Base-by-base conservation (phyloP, 2,329 filamentous ascomycete genomes). In the Alternaria conjuncta region DNA sequence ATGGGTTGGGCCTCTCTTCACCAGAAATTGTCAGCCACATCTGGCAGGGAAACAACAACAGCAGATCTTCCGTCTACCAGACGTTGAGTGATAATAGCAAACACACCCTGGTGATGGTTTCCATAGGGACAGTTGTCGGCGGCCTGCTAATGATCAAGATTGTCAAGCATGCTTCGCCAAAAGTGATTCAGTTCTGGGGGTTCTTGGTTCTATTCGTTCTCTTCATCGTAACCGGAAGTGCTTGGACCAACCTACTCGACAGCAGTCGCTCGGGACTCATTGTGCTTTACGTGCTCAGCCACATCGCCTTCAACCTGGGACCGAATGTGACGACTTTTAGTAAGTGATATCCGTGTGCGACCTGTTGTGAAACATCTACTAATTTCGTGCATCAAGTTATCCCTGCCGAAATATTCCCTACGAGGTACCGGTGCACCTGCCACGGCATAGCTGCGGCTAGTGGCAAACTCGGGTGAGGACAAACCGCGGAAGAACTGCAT, bases 391-490 rank as follows among this genome's bases (percentile, higher is more conserved):
- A 41, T 41, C 36, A 41, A 41, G 36, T 80, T 47, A 84, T 87
- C 41, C 84, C 86, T n/a, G 85, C 85, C 12, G 86, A 87, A 65
- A 81, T 86, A 55, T 88, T 87, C 65, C 86, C 86, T 4, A 87
- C 86, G 0, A 80, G 83, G 18, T 87, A 87, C 68, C 82, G 86
- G 18, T 85, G 81, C 56, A 85, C 84, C 1, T 85, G 83, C 63
- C 84, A 87, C 69, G 86, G 86, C 20, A 82, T 87, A 63, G 82
- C 82, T 26, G 86, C 86, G n/a, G 86, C 81, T 1, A 72, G 80
- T 2, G 86, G 86, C 5, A 87, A 87, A 70, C 73, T 87, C 1
- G 86, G 86, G 36, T 41, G n/a, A 41, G 36, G 36, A 41, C 15
- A 41, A 41, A 18, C 36, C 36, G n/a, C 36, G 36, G 15, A 41